Base-by-base conservation (phyloP, 305 asterid species). In the Fraxinus paxiana region DNA sequence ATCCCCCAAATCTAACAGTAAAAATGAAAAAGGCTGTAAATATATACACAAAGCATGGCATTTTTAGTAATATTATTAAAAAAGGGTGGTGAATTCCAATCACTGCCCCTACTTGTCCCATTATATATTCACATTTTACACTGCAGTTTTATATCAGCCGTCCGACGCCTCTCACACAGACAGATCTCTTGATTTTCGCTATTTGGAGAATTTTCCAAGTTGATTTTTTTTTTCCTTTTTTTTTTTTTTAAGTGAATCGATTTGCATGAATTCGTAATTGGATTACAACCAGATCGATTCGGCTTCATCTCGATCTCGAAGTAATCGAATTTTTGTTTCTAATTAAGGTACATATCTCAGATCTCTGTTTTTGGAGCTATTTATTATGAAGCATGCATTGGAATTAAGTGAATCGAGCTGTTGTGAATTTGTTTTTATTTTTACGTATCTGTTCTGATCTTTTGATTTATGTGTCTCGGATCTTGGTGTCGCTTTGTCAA, bases 121-220 rank as follows among this genome's bases (percentile, higher is more conserved):
- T 83, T 85, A 88, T 86, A 84, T 82, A 84, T 65, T 46, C 1
- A 73, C 81, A 72, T 41, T 31, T 80, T 70, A 69, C 79, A 75
- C 82, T 61, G 77, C 24, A 81, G 35, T 56, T 56, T 84, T 30
- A 74, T 69, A 86, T 81, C 88, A 89, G 86, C 91, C 88, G 88
- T 82, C 86, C 80, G 79, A 80, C 75, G 77, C 76, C 35, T 76
- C 77, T 79, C 75, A 59, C 75, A 72, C 48, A 3, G 75, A 82
- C 82, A 79, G 72, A 56, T 4, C 43, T 81, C 80, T 81, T 79
- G 20, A 46, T 13, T 86, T 79, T 65, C 79, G 85, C 79, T 70
- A 43, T 67, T 67, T 28, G 37, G 18, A 67, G 15, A 24, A 5
- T 1, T 17, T 26, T 65, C 2, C 10, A 17, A 54, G 20, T 30